Percentiles rank a stretch among this genome's conserved stretches.
Evolutionary conservation across 768 basidiomycete genomes (phyloP).

Genomic region (Mycena rosella): DNA sequence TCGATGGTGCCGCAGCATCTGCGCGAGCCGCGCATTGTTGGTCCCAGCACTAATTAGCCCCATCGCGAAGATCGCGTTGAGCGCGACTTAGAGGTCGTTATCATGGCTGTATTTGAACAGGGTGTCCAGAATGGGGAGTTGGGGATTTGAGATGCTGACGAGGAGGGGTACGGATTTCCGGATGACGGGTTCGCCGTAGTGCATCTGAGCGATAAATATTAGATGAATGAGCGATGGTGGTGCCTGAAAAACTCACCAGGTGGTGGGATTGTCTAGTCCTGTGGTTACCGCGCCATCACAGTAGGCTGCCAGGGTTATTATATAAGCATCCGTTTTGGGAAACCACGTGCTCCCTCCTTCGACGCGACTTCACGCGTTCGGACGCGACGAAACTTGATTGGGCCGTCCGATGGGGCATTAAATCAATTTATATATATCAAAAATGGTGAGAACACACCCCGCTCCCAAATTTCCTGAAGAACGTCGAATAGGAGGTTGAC

Average conservation of each 20-base stretch:
- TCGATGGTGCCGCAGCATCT: constrained; percentile 88
- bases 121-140: constrained; percentile 93
- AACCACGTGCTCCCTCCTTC: no score
- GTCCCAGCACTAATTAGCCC: constrained; percentile 97
- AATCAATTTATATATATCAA: no score
- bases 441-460: no score
- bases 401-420: no score
- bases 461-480: no score
- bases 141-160: constrained; percentile 95
- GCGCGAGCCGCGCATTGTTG: constrained; percentile 97
- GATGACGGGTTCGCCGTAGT: constrained; percentile 94
- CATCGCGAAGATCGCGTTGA: constrained; percentile 99
- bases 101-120: constrained; percentile 99
- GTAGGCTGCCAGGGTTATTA: no score
- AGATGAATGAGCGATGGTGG: constrained; percentile 32
- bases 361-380: no score
- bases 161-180: constrained; percentile 94
- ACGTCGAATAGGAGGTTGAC: no score
- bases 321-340: no score
- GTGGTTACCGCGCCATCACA: no score
- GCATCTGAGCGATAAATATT: constrained; percentile 78
- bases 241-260: constrained; percentile 66
- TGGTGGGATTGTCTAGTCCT: no score
- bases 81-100: constrained; percentile 95
- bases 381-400: no score